These are phyloP conservation scores for Fraxinus albicans DNA, from an alignment of 305 asterid genomes.

Conservation along the genomic window DNA sequence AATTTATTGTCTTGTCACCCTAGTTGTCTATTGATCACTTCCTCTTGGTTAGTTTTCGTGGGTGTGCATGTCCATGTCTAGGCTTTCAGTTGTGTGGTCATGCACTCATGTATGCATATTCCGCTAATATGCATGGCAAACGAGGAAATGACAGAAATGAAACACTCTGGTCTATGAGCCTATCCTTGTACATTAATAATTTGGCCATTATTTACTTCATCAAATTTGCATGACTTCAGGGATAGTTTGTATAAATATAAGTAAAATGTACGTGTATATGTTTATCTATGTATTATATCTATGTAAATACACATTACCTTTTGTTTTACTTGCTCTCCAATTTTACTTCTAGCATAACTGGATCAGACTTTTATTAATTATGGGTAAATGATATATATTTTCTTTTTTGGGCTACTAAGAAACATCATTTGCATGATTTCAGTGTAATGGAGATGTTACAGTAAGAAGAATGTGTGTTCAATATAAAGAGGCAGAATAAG, in stretches of 20 bases:
- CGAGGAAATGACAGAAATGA: neutral
- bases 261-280: neutral
- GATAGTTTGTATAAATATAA: neutral
- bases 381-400: neutral
- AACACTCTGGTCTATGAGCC: neutral
- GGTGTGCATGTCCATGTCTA: neutral
- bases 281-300: neutral
- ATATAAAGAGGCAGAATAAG: neutral
- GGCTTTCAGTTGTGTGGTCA: slow-evolving; percentile 12
- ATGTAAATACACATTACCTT: neutral
- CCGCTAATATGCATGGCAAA: neutral
- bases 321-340: neutral
- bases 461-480: neutral
- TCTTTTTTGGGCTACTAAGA: neutral
- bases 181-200: neutral
- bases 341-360: neutral
- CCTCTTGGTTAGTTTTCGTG: slow-evolving; percentile 14
- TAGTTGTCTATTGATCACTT: slow-evolving; percentile 19
- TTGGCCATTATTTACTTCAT: slow-evolving; percentile 4
- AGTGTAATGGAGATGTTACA: neutral
- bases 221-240: neutral
- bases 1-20: slow-evolving; percentile 5
- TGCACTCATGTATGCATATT: neutral
- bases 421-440: neutral
- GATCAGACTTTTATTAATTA: neutral